phyloP scores from a whole-genome alignment of 2,329 filamentous ascomycete species.

The Achaetomium macrosporum region DNA sequence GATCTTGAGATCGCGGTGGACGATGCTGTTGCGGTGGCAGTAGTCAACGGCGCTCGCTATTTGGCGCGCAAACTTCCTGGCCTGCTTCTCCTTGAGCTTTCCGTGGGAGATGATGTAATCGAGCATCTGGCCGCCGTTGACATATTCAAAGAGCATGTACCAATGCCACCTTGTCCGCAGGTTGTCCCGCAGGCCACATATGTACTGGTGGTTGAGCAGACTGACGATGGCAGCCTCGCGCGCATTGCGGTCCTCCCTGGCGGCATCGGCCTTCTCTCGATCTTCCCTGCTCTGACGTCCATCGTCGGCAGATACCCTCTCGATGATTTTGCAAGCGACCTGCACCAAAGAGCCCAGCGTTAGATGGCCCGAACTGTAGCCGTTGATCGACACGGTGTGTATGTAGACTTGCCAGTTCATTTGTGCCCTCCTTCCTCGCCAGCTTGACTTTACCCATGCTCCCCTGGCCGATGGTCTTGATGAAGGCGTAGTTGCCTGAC shows the following conservation, averaged over 20 bases:
- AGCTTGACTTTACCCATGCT: slow-evolving; percentile 99
- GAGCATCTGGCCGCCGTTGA: slow-evolving; percentile 98
- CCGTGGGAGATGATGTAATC: slow-evolving; percentile 99
- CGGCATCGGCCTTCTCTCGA: slow-evolving; percentile 86
- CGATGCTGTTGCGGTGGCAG: slow-evolving; percentile 96
- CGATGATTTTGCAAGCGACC: slow-evolving; percentile 97
- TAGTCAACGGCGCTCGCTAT: slow-evolving; percentile 96
- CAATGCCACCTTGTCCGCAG: slow-evolving; percentile 96
- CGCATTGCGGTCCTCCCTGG: slow-evolving; percentile 91
- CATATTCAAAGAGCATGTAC: slow-evolving; percentile 99
- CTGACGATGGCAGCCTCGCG: slow-evolving; percentile 95
- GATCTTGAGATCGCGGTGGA: slow-evolving; percentile 95
- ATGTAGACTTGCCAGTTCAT: slow-evolving; percentile 66
- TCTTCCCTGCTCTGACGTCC: slow-evolving; percentile 65
- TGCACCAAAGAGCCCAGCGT: slow-evolving; percentile 31
- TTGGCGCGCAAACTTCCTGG: slow-evolving; percentile 93
- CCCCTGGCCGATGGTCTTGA: slow-evolving; percentile 93
- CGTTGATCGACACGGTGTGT: slow-evolving; percentile 15
- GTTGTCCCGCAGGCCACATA: slow-evolving; percentile 92
- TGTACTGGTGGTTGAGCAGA: slow-evolving; percentile 88
- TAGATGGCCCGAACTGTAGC: slow-evolving; percentile 11
- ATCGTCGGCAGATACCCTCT: slow-evolving; percentile 82
- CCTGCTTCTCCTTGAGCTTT: slow-evolving; percentile 95
- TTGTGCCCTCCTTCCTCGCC: slow-evolving; percentile 81
- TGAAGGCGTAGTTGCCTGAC: slow-evolving; percentile 88